These are phyloP conservation scores for Galeopsis tetrahit DNA, from an alignment of 257 asterid genomes.

Conservation along the genomic window DNA sequence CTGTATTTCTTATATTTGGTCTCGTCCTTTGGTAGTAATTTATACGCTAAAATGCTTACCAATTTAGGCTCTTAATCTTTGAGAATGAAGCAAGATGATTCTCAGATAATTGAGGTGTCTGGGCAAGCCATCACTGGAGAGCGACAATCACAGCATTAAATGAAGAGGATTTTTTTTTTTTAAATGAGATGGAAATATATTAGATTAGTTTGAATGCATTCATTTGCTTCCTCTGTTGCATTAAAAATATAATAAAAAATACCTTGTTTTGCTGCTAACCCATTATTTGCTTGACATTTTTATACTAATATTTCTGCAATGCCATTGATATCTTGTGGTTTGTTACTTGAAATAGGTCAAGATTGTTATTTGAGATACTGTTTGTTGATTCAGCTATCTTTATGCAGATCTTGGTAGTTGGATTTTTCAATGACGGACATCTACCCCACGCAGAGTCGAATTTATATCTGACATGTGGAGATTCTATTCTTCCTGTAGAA, in stretches of 20 bases:
- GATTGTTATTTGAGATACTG: conserved; percentile 1
- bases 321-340: background rate
- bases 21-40: conserved; percentile 3
- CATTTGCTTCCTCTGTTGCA: conserved; percentile 7
- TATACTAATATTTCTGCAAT: conserved; percentile 8
- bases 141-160: background rate
- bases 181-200: conserved; percentile 2
- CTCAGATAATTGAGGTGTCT: background rate
- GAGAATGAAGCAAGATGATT: conserved; percentile 26
- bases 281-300: background rate
- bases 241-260: background rate
- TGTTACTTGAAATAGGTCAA: background rate
- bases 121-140: conserved; percentile 1
- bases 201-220: conserved; percentile 20
- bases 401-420: conserved; percentile 84
- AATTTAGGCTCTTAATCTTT: conserved; percentile 23
- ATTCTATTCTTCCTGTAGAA: conserved; percentile 58
- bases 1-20: conserved; percentile 16
- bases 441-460: conserved; percentile 45
- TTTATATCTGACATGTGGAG: conserved; percentile 74
- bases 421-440: conserved; percentile 60
- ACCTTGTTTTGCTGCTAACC: conserved; percentile 13
- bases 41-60: background rate
- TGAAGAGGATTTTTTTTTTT: conserved; percentile 2
- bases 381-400: conserved; percentile 33